Evolutionary conservation across 1,284 basidiomycete species (phyloP), one percentile per base, ranked within the genome.

Genomic region (Agroathelia rolfsii): DNA sequence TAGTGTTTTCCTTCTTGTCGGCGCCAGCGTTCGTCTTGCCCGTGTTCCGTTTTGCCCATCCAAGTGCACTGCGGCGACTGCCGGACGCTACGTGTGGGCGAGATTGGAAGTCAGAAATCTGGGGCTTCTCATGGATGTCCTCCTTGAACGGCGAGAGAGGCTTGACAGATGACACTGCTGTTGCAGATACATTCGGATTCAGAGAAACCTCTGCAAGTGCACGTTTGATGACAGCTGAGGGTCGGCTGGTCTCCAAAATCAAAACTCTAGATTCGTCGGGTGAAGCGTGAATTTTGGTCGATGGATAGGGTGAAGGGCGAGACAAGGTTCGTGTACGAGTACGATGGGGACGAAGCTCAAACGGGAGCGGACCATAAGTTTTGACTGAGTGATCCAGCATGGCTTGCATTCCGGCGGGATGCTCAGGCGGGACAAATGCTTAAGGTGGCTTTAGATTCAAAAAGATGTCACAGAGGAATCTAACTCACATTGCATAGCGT

Each of bases 401-500:
- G 0, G 76, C 79, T 42, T 71, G 67, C 74, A 86, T 84, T 9
- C 66, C 76, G 3, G 62, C 58, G 5, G 68, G 69, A 45, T 80
- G 62, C 2, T 53, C 54, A 3, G 82, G 83, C 22, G 78, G 80
- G 20, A 74, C 56, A 53, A 86, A 86, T 2, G 78, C 83, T 85
- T 41, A 0, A 30, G 29, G 21, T 33, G 32, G 14, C 41, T 47
- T 15, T 41, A 30, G 12, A 33, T n/a, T 5, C 14, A 30, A 37
- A 13, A 24, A 16, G 20, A 33, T 20, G 10, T 22, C 19, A 27
- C 11, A 18, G 14, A 33, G 13, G 13, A 31, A 24, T 15, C 24
- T 28, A 1, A 63, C 78, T 58, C 48, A 86, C 82, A 68, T 55
- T 85, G 79, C 24, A 84, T 21, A 4, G 78, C 73, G 40, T 69